Base-by-base conservation (phyloP, 73 alveolate species). In the Paramecium octaurelia region DNA sequence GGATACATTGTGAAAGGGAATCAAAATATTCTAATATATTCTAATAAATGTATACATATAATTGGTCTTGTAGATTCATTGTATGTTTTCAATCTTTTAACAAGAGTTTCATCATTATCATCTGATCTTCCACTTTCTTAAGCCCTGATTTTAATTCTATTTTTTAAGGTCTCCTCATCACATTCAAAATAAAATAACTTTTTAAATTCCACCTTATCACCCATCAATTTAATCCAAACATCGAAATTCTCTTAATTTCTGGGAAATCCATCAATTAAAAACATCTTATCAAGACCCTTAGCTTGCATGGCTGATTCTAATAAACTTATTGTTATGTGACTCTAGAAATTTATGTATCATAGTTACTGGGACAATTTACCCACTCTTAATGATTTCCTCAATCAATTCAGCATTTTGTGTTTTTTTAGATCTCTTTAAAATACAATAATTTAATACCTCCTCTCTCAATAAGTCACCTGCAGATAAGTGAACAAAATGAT, bases 41-140 rank as follows among this genome's bases (percentile, higher is more conserved):
- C 2, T 54, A 54, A 7, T 54, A 18, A 54, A 54, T 16, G 4
- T 54, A 54, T 54, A 54, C 69, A 4, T 54, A 96, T 93, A 75
- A 97, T 95, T 75, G 99, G 99, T 94, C 94, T 93, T 50, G 99
- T 98, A 43, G 97, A 98, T n/a, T 93, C 93, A 31, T 94, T 95
- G 96, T 94, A 97, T 36, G 98, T 97, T 54, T 95, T 89, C 85
- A 98, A 95, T 95, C 99, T 95, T 95, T 98, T 97, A 92, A 80
- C 93, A 40, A 98, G 93, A 57, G 99, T 93, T 92, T 97, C 99
- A 69, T 93, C 96, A 95, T 98, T 97, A 88, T 98, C 99, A 95
- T 98, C 99, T 23, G 93, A 94, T 95, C 99, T 97, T 16, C 98
- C 98, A 27, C 97, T 92, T 58, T 94, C 94, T 93, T 97, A 96